Evolutionary conservation across 371 early-diverging fungal genomes (phyloP).

Genomic region (Zopfochytrium polystomum): DNA sequence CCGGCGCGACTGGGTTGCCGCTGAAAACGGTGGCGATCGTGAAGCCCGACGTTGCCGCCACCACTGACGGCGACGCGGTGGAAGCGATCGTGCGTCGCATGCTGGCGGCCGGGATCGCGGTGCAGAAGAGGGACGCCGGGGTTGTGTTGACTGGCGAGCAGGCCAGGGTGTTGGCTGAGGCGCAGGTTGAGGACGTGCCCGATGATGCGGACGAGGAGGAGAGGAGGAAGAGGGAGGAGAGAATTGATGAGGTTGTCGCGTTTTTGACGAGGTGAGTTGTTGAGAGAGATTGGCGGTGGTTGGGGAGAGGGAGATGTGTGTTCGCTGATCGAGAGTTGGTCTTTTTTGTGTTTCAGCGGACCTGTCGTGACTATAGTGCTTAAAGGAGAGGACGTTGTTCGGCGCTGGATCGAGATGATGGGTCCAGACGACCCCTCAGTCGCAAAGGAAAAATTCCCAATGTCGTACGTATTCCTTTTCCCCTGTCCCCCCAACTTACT

Average conservation of each 20-base stretch:
- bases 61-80: conserved; percentile 5
- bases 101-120: conserved; percentile 40
- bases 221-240: not conserved
- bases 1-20: conserved; percentile 8
- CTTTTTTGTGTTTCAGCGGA: conserved; percentile 22
- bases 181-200: conserved; percentile 23
- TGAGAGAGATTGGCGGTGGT: not conserved
- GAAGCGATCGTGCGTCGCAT: conserved; percentile 47
- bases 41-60: conserved; percentile 44
- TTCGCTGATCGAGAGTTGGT: not conserved
- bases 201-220: conserved; percentile 10
- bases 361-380: conserved; percentile 45
- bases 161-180: conserved; percentile 32
- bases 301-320: not conserved
- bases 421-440: conserved; percentile 49
- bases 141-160: conserved; percentile 31
- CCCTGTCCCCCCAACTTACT: conserved; percentile 34
- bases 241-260: conserved; percentile 30
- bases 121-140: conserved; percentile 51
- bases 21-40: conserved; percentile 52
- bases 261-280: conserved; percentile 40
- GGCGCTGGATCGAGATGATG: conserved; percentile 46
- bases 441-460: conserved; percentile 41
- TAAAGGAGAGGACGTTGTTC: conserved; percentile 51
- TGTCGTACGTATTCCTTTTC: conserved; percentile 56